Evolutionary conservation across 2,329 filamentous ascomycete species (phyloP).

Genomic region (Tolypocladium amazonense): DNA sequence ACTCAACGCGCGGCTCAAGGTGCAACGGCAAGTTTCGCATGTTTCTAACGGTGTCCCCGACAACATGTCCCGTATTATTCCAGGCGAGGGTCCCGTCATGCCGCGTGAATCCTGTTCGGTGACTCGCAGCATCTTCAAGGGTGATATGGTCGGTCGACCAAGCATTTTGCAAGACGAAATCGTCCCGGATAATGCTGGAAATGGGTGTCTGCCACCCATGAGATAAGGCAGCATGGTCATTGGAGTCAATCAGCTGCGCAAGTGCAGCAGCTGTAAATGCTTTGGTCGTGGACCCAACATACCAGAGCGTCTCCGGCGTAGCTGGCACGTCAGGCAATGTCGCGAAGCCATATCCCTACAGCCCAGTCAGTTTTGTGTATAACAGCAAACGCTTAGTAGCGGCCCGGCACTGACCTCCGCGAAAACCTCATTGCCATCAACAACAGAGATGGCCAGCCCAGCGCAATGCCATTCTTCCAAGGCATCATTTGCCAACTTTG

Average conservation of each 20-base stretch:
- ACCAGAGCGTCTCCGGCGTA: constrained; percentile 39
- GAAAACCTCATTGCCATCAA: constrained; percentile 14
- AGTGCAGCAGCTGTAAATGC: constrained; percentile 40
- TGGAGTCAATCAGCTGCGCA: constrained; percentile 37
- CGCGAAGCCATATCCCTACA: constrained; percentile 18
- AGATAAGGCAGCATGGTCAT: constrained; percentile 13
- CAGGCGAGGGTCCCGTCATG: constrained; percentile 21
- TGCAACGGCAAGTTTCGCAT: constrained; percentile 33
- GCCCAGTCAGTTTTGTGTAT: not conserved
- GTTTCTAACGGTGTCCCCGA: constrained; percentile 26
- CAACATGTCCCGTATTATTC: constrained; percentile 18
- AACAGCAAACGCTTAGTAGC: too few species aligned
- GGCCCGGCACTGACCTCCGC: constrained; percentile 9
- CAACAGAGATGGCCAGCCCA: constrained; percentile 15
- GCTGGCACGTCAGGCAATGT: constrained; percentile 26
- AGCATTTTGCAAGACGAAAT: not conserved
- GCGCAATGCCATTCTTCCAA: constrained; percentile 16
- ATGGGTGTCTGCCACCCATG: constrained; percentile 37
- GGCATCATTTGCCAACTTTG: constrained; percentile 3
- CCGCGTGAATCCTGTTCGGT: constrained; percentile 23
- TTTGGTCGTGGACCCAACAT: constrained; percentile 46
- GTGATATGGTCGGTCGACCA: constrained; percentile 27
- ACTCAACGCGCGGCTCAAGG: constrained; percentile 31
- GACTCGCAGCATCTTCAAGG: constrained; percentile 12
- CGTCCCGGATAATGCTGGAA: constrained; percentile 18